These are phyloP conservation scores for Macrocybe sp. DNA, from an alignment of 1,284 basidiomycete genomes.

Conservation along the genomic window DNA sequence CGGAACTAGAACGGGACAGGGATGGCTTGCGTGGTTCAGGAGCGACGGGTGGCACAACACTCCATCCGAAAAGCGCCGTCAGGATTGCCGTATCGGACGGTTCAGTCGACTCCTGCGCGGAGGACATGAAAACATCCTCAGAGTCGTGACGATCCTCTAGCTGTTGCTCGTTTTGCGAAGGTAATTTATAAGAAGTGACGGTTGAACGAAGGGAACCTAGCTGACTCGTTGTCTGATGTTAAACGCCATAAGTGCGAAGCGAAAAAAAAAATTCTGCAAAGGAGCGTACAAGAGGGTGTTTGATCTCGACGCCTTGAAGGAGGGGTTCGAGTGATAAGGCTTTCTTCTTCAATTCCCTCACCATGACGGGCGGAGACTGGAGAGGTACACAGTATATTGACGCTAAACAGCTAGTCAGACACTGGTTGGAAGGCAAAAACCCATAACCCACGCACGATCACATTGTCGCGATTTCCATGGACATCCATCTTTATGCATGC, in stretches of 20 bases:
- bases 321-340: slow-evolving; percentile 50
- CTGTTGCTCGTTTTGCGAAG: slow-evolving; percentile 9
- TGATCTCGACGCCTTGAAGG: slow-evolving; percentile 50
- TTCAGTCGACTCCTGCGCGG: slow-evolving; percentile 16
- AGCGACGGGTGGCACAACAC: slow-evolving; percentile 38
- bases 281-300: slow-evolving; percentile 63
- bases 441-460: slow-evolving; percentile 46
- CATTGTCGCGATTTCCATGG: slow-evolving; percentile 79
- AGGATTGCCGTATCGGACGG: slow-evolving; percentile 55
- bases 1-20: slow-evolving; percentile 32
- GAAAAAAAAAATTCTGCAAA: neutral
- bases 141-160: slow-evolving; percentile 5
- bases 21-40: slow-evolving; percentile 34
- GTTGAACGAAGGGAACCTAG: slow-evolving; percentile 37
- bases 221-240: slow-evolving; percentile 39
- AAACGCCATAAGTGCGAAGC: slow-evolving; percentile 4
- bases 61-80: slow-evolving; percentile 68
- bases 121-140: slow-evolving; percentile 13
- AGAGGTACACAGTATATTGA: slow-evolving; percentile 73
- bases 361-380: slow-evolving; percentile 54
- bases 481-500: slow-evolving; percentile 71
- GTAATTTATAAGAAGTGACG: slow-evolving; percentile 25
- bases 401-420: slow-evolving; percentile 31
- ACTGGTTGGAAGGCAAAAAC: neutral
- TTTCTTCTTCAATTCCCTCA: slow-evolving; percentile 51